Conservation (phyloP, 352 stramenopile genomes). For the Phytophthora sansomeana region DNA sequence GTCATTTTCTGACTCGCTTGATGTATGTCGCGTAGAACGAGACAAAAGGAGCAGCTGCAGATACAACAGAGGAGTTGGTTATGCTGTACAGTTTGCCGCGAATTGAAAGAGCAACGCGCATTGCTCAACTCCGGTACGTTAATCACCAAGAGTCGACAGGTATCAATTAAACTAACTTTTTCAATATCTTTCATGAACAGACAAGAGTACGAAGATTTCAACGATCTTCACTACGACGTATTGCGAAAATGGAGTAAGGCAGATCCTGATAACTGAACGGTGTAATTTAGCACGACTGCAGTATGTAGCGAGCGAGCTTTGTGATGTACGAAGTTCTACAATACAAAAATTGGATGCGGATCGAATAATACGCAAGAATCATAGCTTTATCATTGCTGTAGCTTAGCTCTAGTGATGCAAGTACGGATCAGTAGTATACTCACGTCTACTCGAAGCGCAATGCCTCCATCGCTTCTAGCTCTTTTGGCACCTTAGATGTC, state of each 20-base stretch:
- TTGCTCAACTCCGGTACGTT: conserved; percentile 43
- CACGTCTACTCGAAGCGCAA: conserved; percentile 51
- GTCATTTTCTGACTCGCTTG: conserved; percentile 12
- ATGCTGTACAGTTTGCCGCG: conserved; percentile 32
- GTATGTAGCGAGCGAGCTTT: not conserved
- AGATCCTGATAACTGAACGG: conserved; percentile 24
- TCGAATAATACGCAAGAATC: not conserved
- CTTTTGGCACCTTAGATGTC: conserved; percentile 73
- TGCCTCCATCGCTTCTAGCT: conserved; percentile 71
- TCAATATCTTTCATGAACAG: conserved; percentile 18
- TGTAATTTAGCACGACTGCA: not conserved
- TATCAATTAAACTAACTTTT: not conserved
- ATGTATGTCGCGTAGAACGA: conserved; percentile 13
- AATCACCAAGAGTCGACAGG: not conserved
- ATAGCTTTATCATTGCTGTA: conserved; percentile 14
- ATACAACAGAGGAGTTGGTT: conserved; percentile 11
- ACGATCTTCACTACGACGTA: conserved; percentile 51
- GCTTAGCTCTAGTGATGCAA: conserved; percentile 12
- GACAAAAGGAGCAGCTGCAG: not conserved
- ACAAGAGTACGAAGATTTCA: conserved; percentile 58
- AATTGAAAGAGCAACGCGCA: conserved; percentile 40
- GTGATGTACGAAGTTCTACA: not conserved
- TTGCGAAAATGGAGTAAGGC: conserved; percentile 59
- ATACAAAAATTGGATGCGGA: conserved; percentile 12
- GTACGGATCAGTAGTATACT: not conserved